Evolutionary conservation across 1,139 yeast genomes (phyloP).

Genomic region (Pichia sp.): DNA sequence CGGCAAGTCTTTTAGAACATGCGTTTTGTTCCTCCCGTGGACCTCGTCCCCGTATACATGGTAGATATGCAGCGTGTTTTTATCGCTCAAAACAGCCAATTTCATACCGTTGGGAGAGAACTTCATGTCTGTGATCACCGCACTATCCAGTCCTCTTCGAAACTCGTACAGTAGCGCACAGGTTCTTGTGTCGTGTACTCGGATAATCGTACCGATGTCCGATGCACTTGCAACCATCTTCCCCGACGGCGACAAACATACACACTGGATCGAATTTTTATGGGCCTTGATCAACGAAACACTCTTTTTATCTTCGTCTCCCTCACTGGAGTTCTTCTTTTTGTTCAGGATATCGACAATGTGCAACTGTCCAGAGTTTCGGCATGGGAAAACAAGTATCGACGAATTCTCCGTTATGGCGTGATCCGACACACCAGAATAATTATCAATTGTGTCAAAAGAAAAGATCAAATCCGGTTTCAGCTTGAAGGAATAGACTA

Average conservation of each 20-base stretch:
- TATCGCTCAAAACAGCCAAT: slow-evolving; percentile 83
- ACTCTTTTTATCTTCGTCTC: slow-evolving; percentile 50
- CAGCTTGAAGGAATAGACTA: slow-evolving; percentile 74
- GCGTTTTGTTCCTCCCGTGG: slow-evolving; percentile 49
- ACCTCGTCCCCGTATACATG: slow-evolving; percentile 37
- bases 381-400: slow-evolving; percentile 69
- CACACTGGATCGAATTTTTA: slow-evolving; percentile 60
- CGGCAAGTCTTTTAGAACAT: slow-evolving; percentile 63
- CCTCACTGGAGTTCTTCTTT: slow-evolving; percentile 22
- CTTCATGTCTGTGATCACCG: slow-evolving; percentile 74
- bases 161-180: slow-evolving; percentile 77
- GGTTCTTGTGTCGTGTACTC: slow-evolving; percentile 71
- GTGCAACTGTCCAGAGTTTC: slow-evolving; percentile 71
- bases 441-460: slow-evolving; percentile 70
- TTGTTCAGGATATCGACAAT: slow-evolving; percentile 62
- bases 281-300: slow-evolving; percentile 82
- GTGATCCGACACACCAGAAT: slow-evolving; percentile 64
- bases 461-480: slow-evolving; percentile 69
- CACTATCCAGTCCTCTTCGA: slow-evolving; percentile 83
- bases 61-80: slow-evolving; percentile 82
- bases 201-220: slow-evolving; percentile 77
- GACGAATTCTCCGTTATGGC: slow-evolving; percentile 31
- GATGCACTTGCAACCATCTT: slow-evolving; percentile 84
- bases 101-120: slow-evolving; percentile 73
- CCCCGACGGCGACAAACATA: slow-evolving; percentile 70